Evolutionary conservation across 2,329 filamentous ascomycete genomes (phyloP).

Genomic region (Metarhizium robertsii): DNA sequence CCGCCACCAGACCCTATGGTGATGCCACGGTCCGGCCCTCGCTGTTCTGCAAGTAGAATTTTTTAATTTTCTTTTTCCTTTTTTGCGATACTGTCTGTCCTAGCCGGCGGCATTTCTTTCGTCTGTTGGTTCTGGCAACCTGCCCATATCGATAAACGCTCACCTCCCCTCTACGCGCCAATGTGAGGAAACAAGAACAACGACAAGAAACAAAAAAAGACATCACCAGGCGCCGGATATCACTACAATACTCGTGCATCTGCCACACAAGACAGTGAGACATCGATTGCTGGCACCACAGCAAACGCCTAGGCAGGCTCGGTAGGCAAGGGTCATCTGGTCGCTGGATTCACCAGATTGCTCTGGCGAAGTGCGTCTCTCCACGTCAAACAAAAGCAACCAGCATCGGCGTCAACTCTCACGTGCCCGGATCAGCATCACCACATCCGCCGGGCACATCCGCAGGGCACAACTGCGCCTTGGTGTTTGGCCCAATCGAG

Average conservation of each 20-base stretch:
- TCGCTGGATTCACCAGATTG: too few relatives aligned
- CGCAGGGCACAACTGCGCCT: not conserved
- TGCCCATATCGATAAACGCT: too few relatives aligned
- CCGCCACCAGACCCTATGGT: too few relatives aligned
- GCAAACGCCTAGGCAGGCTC: not conserved
- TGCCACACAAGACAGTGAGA: not conserved
- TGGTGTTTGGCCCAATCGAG: not conserved
- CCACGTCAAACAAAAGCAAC: conserved; percentile 1
- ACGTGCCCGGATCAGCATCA: conserved; percentile 4
- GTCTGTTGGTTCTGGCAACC: too few relatives aligned
- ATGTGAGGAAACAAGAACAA: not conserved
- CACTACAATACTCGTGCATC: not conserved
- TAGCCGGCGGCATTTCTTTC: too few relatives aligned
- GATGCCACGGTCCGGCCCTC: too few relatives aligned
- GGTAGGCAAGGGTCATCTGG: not conserved
- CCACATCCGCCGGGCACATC: conserved; percentile 1
- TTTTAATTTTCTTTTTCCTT: too few relatives aligned
- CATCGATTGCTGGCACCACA: not conserved
- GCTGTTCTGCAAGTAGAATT: too few relatives aligned
- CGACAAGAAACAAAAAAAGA: not conserved
- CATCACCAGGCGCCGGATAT: not conserved
- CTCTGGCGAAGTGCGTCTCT: not conserved
- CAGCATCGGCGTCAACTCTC: conserved; percentile 4
- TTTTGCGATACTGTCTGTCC: too few relatives aligned
- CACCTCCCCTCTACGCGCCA: not conserved